phyloP scores from a whole-genome alignment of 2,329 filamentous ascomycete species.

The Pestalotiopsis sp. region DNA sequence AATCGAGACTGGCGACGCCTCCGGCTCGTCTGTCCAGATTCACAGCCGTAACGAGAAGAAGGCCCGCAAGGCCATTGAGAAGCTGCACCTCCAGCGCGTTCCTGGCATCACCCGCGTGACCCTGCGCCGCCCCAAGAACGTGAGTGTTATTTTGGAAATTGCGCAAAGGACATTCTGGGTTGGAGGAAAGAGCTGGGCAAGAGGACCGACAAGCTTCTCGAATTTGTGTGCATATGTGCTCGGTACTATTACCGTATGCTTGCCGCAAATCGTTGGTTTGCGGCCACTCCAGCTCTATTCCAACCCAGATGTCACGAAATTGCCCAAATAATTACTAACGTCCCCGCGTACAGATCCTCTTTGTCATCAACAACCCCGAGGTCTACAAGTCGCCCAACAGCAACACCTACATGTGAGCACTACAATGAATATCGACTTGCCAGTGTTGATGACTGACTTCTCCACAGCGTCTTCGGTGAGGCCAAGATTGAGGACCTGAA shows the following conservation, averaged over 20 bases:
- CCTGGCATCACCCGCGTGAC: constrained; percentile 98
- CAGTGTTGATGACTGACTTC: constrained; percentile 12
- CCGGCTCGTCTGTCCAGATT: constrained; percentile 85
- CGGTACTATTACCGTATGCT: not conserved
- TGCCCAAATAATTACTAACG: constrained; percentile 19
- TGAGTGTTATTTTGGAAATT: constrained; percentile 55
- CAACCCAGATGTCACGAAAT: not conserved
- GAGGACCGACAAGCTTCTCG: not conserved
- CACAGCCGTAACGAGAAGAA: constrained; percentile 99
- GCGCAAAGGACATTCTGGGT: not conserved
- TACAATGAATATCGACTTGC: not conserved
- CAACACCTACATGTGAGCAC: constrained; percentile 98
- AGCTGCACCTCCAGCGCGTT: constrained; percentile 95
- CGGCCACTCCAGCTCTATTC: not conserved
- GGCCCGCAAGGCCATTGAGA: constrained; percentile 98
- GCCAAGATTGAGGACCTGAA: constrained; percentile 99
- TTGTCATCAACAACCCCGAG: constrained; percentile 99
- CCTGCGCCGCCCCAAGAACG: constrained; percentile 97
- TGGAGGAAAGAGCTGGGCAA: not conserved
- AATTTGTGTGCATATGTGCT: not conserved
- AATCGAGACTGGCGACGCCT: constrained; percentile 73
- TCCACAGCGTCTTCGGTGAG: constrained; percentile 93
- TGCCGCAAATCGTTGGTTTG: not conserved
- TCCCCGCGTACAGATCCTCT: constrained; percentile 74
- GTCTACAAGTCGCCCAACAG: constrained; percentile 99